Base-by-base conservation (phyloP, 306 rosid genomes). In the Canavalia ensiformis region DNA sequence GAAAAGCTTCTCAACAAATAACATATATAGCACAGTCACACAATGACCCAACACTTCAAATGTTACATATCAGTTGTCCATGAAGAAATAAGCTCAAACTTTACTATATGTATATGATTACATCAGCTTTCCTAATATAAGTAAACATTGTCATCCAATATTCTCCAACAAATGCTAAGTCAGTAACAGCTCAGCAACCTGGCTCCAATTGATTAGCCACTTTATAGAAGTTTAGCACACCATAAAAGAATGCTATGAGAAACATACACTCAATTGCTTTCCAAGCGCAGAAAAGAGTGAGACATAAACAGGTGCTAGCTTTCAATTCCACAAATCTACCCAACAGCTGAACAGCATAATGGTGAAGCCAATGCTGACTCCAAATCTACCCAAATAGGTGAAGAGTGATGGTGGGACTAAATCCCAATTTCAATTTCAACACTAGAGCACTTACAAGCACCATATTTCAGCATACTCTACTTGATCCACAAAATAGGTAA, bases 1-100 rank as follows among this genome's bases (percentile, higher is more conserved):
- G 56, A 28, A 80, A 69, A 75, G n/a, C 46, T 56, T 80, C 67
- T 34, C 57, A 68, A 60, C 60, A 68, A 67, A 50, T 49, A 74
- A 68, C 55, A 46, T 35, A 73, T n/a, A 37, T 47, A 58, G 28
- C 72, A 63, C 59, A 37, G 41, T 37, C 50, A 57, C 5, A 50
- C 7, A 71, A 73, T 47, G 29, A 72, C 57, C 28, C 39, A 8
- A 50, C 37, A 71, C 41, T 51, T 74, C 78, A 7, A 68, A 79
- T 50, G 59, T 58, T 37, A 31, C 12, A 56, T 58, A 74, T 57
- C 62, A 8, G 37, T 12, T 10, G 31, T 42, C 68, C 54, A 35
- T 25, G 18, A 59, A 84, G 35, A 29, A 73, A 78, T 41, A 57
- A 57, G 37, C 30, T 47, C 59, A 77, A 33, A 60, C 67, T 60